Base-by-base conservation (phyloP, 176 grass and related monocot genomes). In the Cenchrus purpureus region DNA sequence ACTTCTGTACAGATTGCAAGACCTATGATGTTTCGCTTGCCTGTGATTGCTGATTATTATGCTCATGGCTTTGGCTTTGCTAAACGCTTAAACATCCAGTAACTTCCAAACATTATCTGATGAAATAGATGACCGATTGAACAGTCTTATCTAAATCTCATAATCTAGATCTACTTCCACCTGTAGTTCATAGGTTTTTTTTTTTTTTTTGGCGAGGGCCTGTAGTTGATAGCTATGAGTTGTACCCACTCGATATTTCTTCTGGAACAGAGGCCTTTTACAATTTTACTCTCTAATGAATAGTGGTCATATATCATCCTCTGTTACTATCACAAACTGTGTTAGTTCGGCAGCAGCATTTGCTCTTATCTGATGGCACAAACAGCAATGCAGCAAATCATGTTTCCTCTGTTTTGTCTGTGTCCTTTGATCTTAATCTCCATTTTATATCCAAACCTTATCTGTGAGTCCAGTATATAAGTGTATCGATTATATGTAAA, bases 351-450 rank as follows among this genome's bases (percentile, higher is more conserved):
- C 61, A 59, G 7, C 51, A 79, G 13, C 25, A 56, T 25, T 48
- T 29, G 0, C 72, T 44, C n/a, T 68, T 46, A 65, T 14, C 25
- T 1, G 31, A 80, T 73, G 59, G 6, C 12, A 84, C 32, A 28
- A 69, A 45, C 34, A 50, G 40, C 37, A 88, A 78, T 16, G 29
- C 55, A 84, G 29, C 37, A 73, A 32, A 78, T 71, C 73, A 0
- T 55, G 15, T 52, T 32, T n/a, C 68, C 0, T 58, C 10, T 63
- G 9, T 20, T 49, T 79, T 55, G 25, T 29, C 7, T 19, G 12
- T 50, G 12, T 22, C 53, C 22, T 22, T 25, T 22, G 37, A 65
- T 52, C 31, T 11, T 20, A 86, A 13, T 78, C 17, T 57, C 10
- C 44, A 44, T 52, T 67, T 4, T 59, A 61, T 53, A 46, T 12